Conservation (phyloP, 345 rosid genomes). For the Sonneratia caseolaris region DNA sequence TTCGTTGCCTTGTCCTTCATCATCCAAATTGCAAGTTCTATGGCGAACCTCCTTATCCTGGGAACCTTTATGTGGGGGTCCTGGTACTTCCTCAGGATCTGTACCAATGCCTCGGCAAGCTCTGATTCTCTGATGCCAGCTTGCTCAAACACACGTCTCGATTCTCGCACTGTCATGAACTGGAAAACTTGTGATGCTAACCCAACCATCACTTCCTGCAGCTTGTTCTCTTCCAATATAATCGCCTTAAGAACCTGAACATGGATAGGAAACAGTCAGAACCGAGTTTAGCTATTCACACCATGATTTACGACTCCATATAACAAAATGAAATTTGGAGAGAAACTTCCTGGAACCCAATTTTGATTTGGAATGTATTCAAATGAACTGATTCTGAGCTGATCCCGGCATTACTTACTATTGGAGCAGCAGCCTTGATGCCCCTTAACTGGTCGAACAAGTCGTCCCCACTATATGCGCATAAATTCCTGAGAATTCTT, state of each 20-base stretch:
- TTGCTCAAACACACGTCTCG: conserved; percentile 25
- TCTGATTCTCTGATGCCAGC: conserved; percentile 40
- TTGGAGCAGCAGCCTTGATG: conserved; percentile 51
- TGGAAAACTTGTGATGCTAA: conserved; percentile 52
- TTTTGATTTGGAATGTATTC: not conserved
- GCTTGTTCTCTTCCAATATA: conserved; percentile 49
- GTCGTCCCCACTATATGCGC: conserved; percentile 37
- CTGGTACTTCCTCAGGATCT: conserved; percentile 41
- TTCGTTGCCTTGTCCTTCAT: conserved; percentile 41
- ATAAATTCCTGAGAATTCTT: conserved; percentile 65
- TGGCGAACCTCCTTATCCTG: conserved; percentile 63
- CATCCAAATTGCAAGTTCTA: conserved; percentile 80
- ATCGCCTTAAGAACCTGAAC: conserved; percentile 62
- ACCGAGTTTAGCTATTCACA: not conserved
- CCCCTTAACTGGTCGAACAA: conserved; percentile 44
- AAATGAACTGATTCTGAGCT: not conserved
- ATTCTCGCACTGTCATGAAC: conserved; percentile 46
- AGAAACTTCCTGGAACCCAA: not conserved
- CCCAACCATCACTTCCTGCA: conserved; percentile 88
- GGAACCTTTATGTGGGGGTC: conserved; percentile 68
- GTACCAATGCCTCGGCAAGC: conserved; percentile 36
- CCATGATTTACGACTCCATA: too few species aligned
- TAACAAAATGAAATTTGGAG: too few species aligned
- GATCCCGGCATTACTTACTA: conserved; percentile 22
- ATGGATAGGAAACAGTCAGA: not conserved